Evolutionary conservation across 202 grass and related monocot genomes (phyloP).

Genomic region (Carex sylvatica): DNA sequence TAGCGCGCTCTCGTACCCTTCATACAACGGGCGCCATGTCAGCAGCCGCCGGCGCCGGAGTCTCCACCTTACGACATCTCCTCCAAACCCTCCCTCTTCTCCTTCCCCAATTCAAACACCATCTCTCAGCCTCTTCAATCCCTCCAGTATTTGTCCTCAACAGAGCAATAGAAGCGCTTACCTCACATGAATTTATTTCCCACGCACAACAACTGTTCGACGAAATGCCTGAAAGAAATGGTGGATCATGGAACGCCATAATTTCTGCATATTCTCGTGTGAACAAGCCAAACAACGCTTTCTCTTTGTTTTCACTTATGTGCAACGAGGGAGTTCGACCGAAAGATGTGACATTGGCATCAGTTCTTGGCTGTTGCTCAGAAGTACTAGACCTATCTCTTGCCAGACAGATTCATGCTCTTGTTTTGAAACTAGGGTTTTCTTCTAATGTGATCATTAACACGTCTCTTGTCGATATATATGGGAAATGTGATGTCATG

Average conservation of each 20-base stretch:
- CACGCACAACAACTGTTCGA: constrained; percentile 81
- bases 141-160: constrained; percentile 60
- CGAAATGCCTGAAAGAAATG: constrained; percentile 68
- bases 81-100: constrained; percentile 39
- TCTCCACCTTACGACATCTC: constrained; percentile 30
- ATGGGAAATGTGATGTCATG: constrained; percentile 57
- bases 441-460: constrained; percentile 59
- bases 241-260: constrained; percentile 89
- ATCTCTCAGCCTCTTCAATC: background rate
- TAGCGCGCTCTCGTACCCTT: background rate
- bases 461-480: constrained; percentile 67
- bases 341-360: constrained; percentile 64
- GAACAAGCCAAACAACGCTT: constrained; percentile 11
- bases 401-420: constrained; percentile 58
- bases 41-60: constrained; percentile 22
- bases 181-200: constrained; percentile 40
- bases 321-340: constrained; percentile 41
- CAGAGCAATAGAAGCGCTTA: constrained; percentile 59
- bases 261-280: constrained; percentile 48
- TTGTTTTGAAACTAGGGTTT: constrained; percentile 55
- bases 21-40: constrained; percentile 36
- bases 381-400: constrained; percentile 39
- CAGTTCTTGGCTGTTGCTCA: constrained; percentile 60
- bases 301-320: constrained; percentile 53
- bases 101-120: constrained; percentile 1